phyloP scores from a whole-genome alignment of 108 stramenopile genomes.

The Cyclotella atomus region DNA sequence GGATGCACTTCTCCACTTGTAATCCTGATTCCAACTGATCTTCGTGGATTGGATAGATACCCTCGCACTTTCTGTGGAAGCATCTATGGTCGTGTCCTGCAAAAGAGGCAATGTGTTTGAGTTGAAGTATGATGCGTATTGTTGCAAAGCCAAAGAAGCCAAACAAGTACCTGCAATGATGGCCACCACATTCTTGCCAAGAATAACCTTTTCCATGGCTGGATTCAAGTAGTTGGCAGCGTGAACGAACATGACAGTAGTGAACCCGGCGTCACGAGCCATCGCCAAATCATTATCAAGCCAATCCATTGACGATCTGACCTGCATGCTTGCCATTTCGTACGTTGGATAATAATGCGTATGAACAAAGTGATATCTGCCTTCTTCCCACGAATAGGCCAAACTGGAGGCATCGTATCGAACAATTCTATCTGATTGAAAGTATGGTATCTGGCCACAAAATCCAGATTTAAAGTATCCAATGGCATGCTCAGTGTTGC shows the following conservation, averaged over 20 bases:
- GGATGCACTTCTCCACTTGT: slow-evolving; percentile 32
- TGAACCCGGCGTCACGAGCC: slow-evolving; percentile 35
- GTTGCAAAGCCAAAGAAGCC: slow-evolving; percentile 26
- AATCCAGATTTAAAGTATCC: slow-evolving; percentile 43
- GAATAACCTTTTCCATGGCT: slow-evolving; percentile 43
- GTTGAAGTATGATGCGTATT: too few relatives aligned
- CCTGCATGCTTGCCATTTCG: slow-evolving; percentile 49
- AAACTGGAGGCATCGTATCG: slow-evolving; percentile 50
- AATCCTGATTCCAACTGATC: slow-evolving; percentile 30
- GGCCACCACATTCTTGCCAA: slow-evolving; percentile 45
- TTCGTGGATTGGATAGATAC: slow-evolving; percentile 42
- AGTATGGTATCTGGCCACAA: slow-evolving; percentile 44
- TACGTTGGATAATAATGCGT: slow-evolving; percentile 50
- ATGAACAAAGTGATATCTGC: slow-evolving; percentile 53
- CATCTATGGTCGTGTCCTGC: slow-evolving; percentile 53
- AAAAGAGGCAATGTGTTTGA: too few relatives aligned
- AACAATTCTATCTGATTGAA: slow-evolving; percentile 35
- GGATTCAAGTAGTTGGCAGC: slow-evolving; percentile 45
- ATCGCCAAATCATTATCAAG: slow-evolving; percentile 45
- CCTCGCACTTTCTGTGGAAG: slow-evolving; percentile 39
- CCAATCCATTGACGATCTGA: slow-evolving; percentile 43
- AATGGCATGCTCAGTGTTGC: slow-evolving; percentile 50
- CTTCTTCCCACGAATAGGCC: slow-evolving; percentile 55
- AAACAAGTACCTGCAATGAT: slow-evolving; percentile 49
- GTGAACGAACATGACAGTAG: slow-evolving; percentile 46